Evolutionary conservation across 768 basidiomycete species (phyloP), one percentile per base, ranked within the genome.

Genomic region (Suillus placidus): DNA sequence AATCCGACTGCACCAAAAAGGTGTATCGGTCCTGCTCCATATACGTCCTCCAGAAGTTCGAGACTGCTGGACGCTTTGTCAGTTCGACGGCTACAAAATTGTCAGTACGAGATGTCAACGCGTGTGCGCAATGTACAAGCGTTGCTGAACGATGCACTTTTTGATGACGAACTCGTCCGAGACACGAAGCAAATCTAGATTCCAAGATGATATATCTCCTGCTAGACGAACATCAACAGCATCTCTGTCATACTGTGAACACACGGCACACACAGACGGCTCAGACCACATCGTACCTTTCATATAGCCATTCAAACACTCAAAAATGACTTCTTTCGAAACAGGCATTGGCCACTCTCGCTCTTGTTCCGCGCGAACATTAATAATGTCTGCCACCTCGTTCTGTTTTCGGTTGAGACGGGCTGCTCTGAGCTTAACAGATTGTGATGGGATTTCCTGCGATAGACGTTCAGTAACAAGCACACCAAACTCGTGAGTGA

Each of bases 261-360:
- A 61, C 12, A 61, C 38, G 13, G 60, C 60, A 61, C 60, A 61
- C 10, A 45, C 47, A 49, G 47, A 12, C 1, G 47, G 47, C 47
- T 49, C n/a, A 49, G 47, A 12, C 47, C 47, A 49, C 47, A 49
- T 49, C 1, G 23, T 49, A 49, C 47, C 47, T 49, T 49, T 23
- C 47, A 49, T 49, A 49, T 49, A 49, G 47, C 47, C 47, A 49
- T 23, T 49, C 47, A 49, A 49, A 49, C 47, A 49, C n/a, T 49
- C 10, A 4, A 26, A 26, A 51, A 51, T 3, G 13, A 42, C 42
- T 6, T 42, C 42, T 16, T 42, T 42, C 1, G 42, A 42, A 42
- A 42, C 42, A 6, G 42, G 42, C 42, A 42, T 18, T 42, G 42
- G 42, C 42, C 42, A 42, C 3, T 42, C 42, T 0, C 16, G 16